These are phyloP conservation scores for Samsoniella hepiali DNA, from an alignment of 2,329 filamentous ascomycete species.

Conservation along the genomic window DNA sequence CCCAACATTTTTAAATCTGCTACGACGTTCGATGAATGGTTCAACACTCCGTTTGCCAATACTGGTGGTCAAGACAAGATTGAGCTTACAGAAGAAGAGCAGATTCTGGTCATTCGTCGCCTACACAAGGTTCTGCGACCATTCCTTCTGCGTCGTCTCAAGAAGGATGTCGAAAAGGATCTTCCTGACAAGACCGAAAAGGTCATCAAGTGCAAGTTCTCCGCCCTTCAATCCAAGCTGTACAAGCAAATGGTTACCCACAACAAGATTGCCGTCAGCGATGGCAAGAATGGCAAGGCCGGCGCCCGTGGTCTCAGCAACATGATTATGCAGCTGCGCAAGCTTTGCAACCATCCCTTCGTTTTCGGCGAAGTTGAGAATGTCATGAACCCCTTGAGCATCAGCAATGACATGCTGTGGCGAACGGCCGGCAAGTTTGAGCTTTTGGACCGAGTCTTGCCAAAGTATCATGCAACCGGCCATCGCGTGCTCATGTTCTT, in stretches of 20 bases:
- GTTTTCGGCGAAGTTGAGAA: conserved; percentile 98
- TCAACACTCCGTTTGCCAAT: conserved; percentile 98
- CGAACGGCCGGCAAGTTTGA: conserved; percentile 97
- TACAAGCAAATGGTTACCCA: conserved; percentile 98
- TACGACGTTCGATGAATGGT: conserved; percentile 99
- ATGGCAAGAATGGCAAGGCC: conserved; percentile 93
- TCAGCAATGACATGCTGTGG: conserved; percentile 93
- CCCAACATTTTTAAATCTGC: conserved; percentile 99
- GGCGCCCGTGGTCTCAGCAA: conserved; percentile 94
- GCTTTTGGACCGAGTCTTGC: conserved; percentile 83
- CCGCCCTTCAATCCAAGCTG: conserved; percentile 83
- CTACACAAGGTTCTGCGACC: conserved; percentile 96
- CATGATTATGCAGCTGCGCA: conserved; percentile 99
- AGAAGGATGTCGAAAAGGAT: conserved; percentile 99
- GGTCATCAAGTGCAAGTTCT: conserved; percentile 99
- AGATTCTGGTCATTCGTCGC: conserved; percentile 95
- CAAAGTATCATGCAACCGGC: conserved; percentile 86
- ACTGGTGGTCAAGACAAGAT: conserved; percentile 98
- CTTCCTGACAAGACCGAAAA: conserved; percentile 98
- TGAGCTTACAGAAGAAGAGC: conserved; percentile 99
- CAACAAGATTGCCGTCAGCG: conserved; percentile 90
- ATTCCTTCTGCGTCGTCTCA: conserved; percentile 95
- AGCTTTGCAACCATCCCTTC: conserved; percentile 98
- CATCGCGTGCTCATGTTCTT: conserved; percentile 99
- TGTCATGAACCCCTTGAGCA: conserved; percentile 87